These are phyloP conservation scores for Plenodomus lindquistii DNA, from an alignment of 2,329 filamentous ascomycete genomes.

Conservation along the genomic window DNA sequence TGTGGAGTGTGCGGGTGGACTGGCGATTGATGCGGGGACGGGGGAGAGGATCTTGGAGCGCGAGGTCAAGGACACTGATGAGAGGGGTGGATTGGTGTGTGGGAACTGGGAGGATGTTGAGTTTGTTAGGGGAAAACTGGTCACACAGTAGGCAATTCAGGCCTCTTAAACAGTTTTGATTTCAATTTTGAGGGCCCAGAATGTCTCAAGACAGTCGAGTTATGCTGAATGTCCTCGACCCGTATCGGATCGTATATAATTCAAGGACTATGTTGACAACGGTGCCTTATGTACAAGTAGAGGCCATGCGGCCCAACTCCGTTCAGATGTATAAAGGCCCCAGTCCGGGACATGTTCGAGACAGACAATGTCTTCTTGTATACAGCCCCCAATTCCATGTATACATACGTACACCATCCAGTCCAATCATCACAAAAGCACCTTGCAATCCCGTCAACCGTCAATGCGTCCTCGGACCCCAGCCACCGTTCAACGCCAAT, in stretches of 20 bases:
- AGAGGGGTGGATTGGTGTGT: conserved; percentile 38
- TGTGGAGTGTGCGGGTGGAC: conserved; percentile 63
- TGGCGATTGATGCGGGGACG: conserved; percentile 56
- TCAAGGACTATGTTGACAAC: too few species aligned
- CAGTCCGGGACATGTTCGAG: too few species aligned
- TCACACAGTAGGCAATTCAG: not conserved
- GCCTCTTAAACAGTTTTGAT: not conserved
- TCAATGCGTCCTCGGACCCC: not conserved
- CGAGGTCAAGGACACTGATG: conserved; percentile 31
- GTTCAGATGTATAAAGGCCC: too few species aligned
- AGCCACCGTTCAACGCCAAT: not conserved
- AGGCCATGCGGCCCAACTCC: too few species aligned
- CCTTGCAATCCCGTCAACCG: not conserved
- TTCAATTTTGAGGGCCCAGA: not conserved
- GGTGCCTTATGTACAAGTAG: too few species aligned
- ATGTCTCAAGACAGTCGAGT: too few species aligned
- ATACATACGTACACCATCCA: not conserved
- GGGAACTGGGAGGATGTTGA: conserved; percentile 37
- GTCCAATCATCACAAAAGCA: not conserved
- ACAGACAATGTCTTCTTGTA: too few species aligned
- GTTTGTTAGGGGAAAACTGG: conserved; percentile 8
- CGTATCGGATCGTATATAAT: too few species aligned
- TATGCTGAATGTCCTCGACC: too few species aligned
- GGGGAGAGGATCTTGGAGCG: conserved; percentile 27
- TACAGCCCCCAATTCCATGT: too few species aligned